Conservation (phyloP, 257 asterid species). For the Ligustrum vulgare region DNA sequence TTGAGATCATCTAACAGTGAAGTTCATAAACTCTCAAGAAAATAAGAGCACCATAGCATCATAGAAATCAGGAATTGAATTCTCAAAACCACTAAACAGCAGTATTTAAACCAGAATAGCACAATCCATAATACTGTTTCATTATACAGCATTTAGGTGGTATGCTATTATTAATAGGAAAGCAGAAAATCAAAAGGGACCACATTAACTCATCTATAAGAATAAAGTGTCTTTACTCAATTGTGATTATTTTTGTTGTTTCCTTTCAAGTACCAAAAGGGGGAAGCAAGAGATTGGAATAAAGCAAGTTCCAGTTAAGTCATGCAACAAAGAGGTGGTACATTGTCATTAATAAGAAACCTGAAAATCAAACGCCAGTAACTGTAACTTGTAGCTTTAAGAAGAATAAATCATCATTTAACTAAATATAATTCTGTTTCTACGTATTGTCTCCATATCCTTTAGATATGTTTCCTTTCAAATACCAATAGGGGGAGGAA, state of each 20-base stretch:
- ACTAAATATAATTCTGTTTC: not conserved
- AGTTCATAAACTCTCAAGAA: conserved; percentile 13
- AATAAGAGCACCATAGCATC: conserved; percentile 11
- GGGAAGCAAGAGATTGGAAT: conserved; percentile 2
- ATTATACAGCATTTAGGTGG: not conserved
- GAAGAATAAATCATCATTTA: not conserved
- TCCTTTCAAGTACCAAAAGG: not conserved
- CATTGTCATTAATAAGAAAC: not conserved
- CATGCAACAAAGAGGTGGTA: conserved; percentile 2
- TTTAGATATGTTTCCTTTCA: not conserved
- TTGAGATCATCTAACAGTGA: conserved; percentile 31
- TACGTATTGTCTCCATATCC: not conserved
- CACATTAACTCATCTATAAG: not conserved
- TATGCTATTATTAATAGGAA: not conserved
- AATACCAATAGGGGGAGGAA: not conserved
- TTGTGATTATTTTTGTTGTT: not conserved
- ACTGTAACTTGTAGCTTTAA: conserved; percentile 2
- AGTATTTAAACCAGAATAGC: not conserved
- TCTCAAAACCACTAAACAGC: conserved; percentile 10
- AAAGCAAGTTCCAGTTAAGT: not conserved
- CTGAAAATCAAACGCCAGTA: not conserved
- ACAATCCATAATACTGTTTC: not conserved
- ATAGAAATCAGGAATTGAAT: conserved; percentile 10
- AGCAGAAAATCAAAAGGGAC: not conserved
- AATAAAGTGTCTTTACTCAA: not conserved